phyloP scores from a whole-genome alignment of 345 rosid species.

The Citrus inodora region DNA sequence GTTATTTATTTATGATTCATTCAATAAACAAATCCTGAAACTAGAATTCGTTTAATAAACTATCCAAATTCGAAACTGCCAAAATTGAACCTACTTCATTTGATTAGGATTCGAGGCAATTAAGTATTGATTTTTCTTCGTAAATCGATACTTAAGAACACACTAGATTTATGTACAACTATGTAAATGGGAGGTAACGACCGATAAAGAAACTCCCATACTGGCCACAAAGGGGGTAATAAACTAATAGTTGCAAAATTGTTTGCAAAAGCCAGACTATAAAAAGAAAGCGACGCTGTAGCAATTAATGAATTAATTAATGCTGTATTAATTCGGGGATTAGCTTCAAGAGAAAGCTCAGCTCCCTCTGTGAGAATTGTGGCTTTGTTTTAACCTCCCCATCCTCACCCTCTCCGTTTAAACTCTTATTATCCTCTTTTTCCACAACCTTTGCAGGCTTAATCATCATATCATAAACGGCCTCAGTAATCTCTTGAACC shows the following conservation, averaged over 20 bases:
- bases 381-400: conserved; percentile 42
- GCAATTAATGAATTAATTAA: conserved; percentile 5
- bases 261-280: neutral
- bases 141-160: neutral
- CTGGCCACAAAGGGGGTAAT: neutral
- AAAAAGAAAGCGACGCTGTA: neutral
- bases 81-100: too few relatives aligned
- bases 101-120: too few relatives aligned
- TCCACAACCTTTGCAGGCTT: conserved; percentile 31
- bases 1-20: too few relatives aligned
- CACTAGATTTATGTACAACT: neutral
- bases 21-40: too few relatives aligned
- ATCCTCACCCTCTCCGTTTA: neutral
- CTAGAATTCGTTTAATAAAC: too few relatives aligned
- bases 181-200: neutral
- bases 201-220: neutral
- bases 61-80: too few relatives aligned
- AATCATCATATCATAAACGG: conserved; percentile 59
- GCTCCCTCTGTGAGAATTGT: conserved; percentile 62
- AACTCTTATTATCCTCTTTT: conserved; percentile 11
- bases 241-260: neutral
- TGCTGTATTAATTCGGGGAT: conserved; percentile 75
- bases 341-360: conserved; percentile 82
- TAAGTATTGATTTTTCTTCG: neutral
- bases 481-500: conserved; percentile 72